Base-by-base conservation (phyloP, 768 basidiomycete species). In the Pleurotus tuber-regium region DNA sequence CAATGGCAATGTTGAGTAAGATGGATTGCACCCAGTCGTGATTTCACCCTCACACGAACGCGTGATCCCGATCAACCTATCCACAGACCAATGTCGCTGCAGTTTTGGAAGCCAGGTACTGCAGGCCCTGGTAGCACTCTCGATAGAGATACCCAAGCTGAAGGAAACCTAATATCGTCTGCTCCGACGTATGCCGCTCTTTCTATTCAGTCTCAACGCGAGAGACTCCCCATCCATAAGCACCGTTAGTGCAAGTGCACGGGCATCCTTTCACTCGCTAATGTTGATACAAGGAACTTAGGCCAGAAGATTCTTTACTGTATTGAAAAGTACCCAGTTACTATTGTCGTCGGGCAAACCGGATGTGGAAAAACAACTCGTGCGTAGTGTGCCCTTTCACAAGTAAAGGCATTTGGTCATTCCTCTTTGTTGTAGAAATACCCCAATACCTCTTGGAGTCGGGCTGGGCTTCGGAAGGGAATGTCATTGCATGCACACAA, bases 351-450 rank as follows among this genome's bases (percentile, higher is more conserved):
- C 7, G 96, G 90, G 7, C 90, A 98, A 61, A 98, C 97, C 0
- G 97, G 97, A 2, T 97, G 91, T 53, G 97, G 97, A 40, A 98
- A 99, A 71, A 96, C 94, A 5, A 99, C 96, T 57, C 96, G 94
- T 96, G 57, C 65, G 89, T 76, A 23, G 24, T 53, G 16, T 56
- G 16, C 47, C 8, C 35, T 10, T 24, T 46, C 21, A 31, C 26
- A 7, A 33, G 54, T 62, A 52, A 33, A 47, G 43, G 41, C 21
- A 18, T 14, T 48, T 18, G 19, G 9, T 26, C 29, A 23, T 24
- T 5, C 12, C 33, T 7, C 3, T 40, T n/a, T n/a, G n/a, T n/a
- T n/a, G 23, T 57, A 98, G 93, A 99, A 68, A 78, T 99, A 39
- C 96, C 97, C 1, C 97, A 98, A 69, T 99, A 91, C 68, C 80